Evolutionary conservation across 495 filamentous ascomycete genomes (phyloP), one percentile per base, ranked within the genome.

Genomic region (Neurospora pannonica): DNA sequence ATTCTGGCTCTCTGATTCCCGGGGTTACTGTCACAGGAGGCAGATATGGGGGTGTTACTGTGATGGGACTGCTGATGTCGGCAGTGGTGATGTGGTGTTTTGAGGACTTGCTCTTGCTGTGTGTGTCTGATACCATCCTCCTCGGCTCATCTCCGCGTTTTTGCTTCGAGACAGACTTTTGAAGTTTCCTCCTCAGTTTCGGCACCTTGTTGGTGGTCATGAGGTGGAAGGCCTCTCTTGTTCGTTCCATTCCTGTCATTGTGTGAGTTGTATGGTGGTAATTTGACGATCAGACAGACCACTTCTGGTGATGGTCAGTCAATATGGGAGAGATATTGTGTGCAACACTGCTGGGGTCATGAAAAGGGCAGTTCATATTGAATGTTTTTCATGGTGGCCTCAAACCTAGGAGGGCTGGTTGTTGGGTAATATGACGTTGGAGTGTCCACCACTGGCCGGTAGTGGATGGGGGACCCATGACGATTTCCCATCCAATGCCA

Each of bases 101-200:
- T 24, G 67, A 71, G 62, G 69, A 79, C 67, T 75, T 72, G 76
- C 34, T 70, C 76, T 79, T 79, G 74, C 77, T 77, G 72, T 78
- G 75, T 62, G 48, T 11, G 38, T 75, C 54, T 43, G 42, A 21
- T 71, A 73, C 62, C 34, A 70, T 38, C 73, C 79, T 74, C 72
- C 70, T 75, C 17, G 67, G 11, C 5, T 62, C 19, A 48, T 69
- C 73, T 73, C 75, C 71, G 78, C 70, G 80, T 77, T 77, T 78
- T 69, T 78, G 79, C 74, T 80, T 83, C 31, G 76, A 70, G 62
- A 80, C 73, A 38, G 75, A 76, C 71, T 86, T 86, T 72, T 84
- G 83, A 60, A 85, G 81, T 75, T 83, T 86, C 73, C 76, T 81
- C 72, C 83, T 83, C 72, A 82, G 79, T 43, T 78, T 84, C 62